Evolutionary conservation across 1,284 basidiomycete species (phyloP), one percentile per base, ranked within the genome.

Genomic region (Apiotrichum siamense): DNA sequence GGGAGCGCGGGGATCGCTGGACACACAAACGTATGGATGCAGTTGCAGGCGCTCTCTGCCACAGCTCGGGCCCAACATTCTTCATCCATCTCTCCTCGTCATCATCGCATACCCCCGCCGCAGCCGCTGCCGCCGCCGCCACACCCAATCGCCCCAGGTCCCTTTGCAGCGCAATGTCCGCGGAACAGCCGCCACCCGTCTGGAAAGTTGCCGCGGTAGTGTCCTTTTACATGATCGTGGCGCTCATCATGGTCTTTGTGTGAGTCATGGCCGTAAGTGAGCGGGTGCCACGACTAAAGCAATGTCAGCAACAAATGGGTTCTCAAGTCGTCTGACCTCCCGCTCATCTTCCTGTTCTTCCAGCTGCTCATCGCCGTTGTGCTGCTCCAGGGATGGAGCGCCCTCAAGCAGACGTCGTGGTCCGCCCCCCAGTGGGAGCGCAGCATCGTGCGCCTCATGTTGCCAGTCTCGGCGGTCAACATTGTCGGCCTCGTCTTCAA

Each of bases 401-500:
- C 21, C 5, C 4, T 17, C 7, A 12, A 20, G 26, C 3, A 12
- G 20, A 39, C 45, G 1, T 0, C 9, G 9, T 47, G 45, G 45
- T 12, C 21, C n/a, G 37, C 36, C 6, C 45, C 45, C 2, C 20
- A 15, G 9, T 47, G 45, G 45, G 17, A 23, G 17, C 25, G n/a
- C 17, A n/a, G 10, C 11, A 25, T 35, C 12, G 26, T 33, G 4
- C n/a, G 3, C 32, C n/a, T 10, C 13, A 44, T 43, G 40, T 10
- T 43, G 18, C 39, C 41, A 32, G 41, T 49, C 15, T 9, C 35
- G 2, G 25, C 32, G 25, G 81, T 85, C 36, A 85, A 85, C 63
- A 80, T 86, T 27, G 74, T 83, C 25, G 85, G 85, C 9, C 77
- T 88, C 9, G 79, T 85, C 11, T 87, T 87, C 77, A 87, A 87